Evolutionary conservation across 345 rosid species (phyloP), one percentile per base, ranked within the genome.

Genomic region (Combretum micranthum): DNA sequence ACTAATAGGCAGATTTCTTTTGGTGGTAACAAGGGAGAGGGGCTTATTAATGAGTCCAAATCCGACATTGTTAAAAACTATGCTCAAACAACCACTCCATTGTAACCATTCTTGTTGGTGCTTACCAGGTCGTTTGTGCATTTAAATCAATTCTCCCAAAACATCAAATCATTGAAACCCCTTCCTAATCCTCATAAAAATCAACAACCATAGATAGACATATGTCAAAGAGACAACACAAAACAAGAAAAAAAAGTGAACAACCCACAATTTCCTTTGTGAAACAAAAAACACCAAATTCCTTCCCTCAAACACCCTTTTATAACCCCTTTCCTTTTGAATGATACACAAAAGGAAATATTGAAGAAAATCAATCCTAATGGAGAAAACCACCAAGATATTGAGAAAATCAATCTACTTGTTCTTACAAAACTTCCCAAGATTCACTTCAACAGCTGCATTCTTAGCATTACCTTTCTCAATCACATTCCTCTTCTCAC

Each of bases 371-470:
- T 19, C 13, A 15, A 15, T 23, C 49, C 12, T 15, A 16, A 15
- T 39, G 25, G 55, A 43, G 32, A 43, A 44, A 44, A 20, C 53
- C 7, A 18, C 42, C 62, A 56, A 52, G 46, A 75, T 88, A 48
- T 64, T 92, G 8, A 81, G 96, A 76, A 76, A 62, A 73, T 86
- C 98, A 60, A 64, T 86, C 71, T 63, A 75, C 63, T 75, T 67
- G 0, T 86, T 78, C 76, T 82, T 92, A 19, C 75, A 77, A 56
- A 72, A 84, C 59, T 86, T 81, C 60, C 83, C 83, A 4, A 76
- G 66, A 55, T 82, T 80, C 63, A 82, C 90, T 20, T 65, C 77
- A 18, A 72, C 65, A 10, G 69, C 88, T n/a, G 79, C 96, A 15
- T 13, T 76, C 12, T 55, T 80, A 13, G 80, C 76, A 16, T 59